phyloP scores from a whole-genome alignment of 75 land plant genomes.

The Picea glauca region DNA sequence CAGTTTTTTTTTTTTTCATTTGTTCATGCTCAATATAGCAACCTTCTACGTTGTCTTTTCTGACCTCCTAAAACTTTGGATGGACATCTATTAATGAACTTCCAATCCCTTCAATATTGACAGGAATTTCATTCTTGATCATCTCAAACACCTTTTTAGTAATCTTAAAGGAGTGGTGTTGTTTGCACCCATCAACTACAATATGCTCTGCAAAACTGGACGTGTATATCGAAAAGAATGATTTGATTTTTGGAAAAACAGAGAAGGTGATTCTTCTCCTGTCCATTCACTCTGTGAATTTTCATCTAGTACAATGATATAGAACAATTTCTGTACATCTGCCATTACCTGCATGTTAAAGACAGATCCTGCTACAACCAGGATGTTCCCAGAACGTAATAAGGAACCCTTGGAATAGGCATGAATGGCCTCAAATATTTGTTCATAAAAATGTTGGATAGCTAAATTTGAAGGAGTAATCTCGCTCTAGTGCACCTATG shows the following conservation, averaged over 20 bases:
- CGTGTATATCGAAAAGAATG: constrained; percentile 62
- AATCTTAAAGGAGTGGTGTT: constrained; percentile 83
- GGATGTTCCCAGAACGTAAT: too few species aligned
- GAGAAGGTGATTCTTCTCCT: too few species aligned
- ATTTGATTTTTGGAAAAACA: too few species aligned
- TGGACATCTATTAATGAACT: constrained; percentile 7
- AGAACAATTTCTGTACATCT: too few species aligned
- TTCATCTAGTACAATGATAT: too few species aligned
- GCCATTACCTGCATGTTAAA: too few species aligned
- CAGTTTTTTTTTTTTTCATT: not conserved
- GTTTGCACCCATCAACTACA: constrained; percentile 96
- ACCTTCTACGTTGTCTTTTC: constrained; percentile 2
- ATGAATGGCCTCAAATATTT: too few species aligned
- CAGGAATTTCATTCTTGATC: constrained; percentile 22
- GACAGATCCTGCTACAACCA: not conserved
- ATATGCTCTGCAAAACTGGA: constrained; percentile 73
- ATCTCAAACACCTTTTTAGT: constrained; percentile 38
- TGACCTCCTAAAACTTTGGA: constrained; percentile 1
- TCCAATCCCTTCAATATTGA: constrained; percentile 9
- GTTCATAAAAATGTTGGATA: too few species aligned
- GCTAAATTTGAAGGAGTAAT: too few species aligned
- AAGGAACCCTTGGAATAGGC: too few species aligned
- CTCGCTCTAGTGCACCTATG: too few species aligned
- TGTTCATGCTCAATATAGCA: constrained; percentile 1
- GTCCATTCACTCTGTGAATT: too few species aligned